Base-by-base conservation (phyloP, 169 alveolate genomes). In the Plasmodium ovale region DNA sequence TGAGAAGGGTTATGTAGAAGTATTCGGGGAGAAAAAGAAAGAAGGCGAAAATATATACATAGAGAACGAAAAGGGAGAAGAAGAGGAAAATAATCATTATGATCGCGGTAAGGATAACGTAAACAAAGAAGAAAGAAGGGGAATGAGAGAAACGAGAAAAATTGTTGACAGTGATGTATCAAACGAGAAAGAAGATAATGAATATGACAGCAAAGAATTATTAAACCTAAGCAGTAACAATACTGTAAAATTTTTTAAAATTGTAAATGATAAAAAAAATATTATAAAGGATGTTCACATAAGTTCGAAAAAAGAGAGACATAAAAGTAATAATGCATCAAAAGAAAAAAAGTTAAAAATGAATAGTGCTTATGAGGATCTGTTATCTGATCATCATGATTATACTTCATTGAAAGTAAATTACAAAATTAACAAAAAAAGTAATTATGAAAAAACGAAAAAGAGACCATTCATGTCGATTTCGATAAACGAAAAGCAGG, bases 401-500 rank as follows among this genome's bases (percentile, higher is more conserved):
- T 49, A 64, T 64, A 64, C 58, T 7, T 82, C 72, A 0, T 82
- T 82, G 65, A 82, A 82, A 51, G 90, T 82, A 47, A 82, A 49
- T 82, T 65, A 82, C 37, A 82, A 82, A 82, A 82, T 82, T 82
- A 64, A 51, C 49, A 82, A 82, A 67, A 82, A 79, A 79, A 79
- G 59, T 79, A 33, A 79, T 79, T 62, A 64, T 23, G 89, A 79
- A 16, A 79, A 82, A 35, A 31, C 84, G 27, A 82, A 82, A 33
- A 82, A 65, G 39, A 82, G 54, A 67, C 6, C 27, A 19, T 58
- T 10, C 44, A 12, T 67, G 16, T 54, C 79, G 16, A 82, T 82
- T 12, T 12, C 47, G 2, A 42, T 82, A 23, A 51, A 56, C 53
- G 90, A 82, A 49, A 64, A 82, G 14, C 44, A 82, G 19, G 51